Evolutionary conservation across 2,329 filamentous ascomycete species (phyloP).

Genomic region (Cordyceps cateniannulata): DNA sequence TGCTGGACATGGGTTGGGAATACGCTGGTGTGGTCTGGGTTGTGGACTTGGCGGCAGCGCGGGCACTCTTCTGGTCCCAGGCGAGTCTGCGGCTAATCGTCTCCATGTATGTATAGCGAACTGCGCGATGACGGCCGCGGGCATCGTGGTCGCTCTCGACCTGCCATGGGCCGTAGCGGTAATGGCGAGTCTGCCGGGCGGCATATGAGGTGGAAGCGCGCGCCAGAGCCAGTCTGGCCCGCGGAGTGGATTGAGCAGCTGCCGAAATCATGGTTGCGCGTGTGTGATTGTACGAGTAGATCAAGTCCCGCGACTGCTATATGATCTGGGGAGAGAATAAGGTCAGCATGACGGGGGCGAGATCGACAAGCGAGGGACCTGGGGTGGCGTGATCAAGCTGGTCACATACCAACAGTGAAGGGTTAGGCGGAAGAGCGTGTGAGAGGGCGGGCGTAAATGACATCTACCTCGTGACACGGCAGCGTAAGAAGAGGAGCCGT

Average conservation of each 20-base stretch:
- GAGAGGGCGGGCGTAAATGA: not conserved
- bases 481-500: not conserved
- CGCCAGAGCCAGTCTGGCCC: slow-evolving; percentile 12
- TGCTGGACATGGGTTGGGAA: slow-evolving; percentile 24
- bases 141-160: slow-evolving; percentile 34
- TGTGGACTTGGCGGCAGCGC: slow-evolving; percentile 19
- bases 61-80: slow-evolving; percentile 36
- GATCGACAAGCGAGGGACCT: not conserved
- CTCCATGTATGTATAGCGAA: slow-evolving; percentile 42
- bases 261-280: slow-evolving; percentile 1
- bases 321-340: not conserved
- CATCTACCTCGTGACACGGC: slow-evolving; percentile 6
- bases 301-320: slow-evolving; percentile 4
- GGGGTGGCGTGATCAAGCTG: not conserved
- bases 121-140: slow-evolving; percentile 35
- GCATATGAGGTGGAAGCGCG: slow-evolving; percentile 7
- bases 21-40: slow-evolving; percentile 15
- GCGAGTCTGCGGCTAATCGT: slow-evolving; percentile 36
- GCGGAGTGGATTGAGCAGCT: slow-evolving; percentile 10
- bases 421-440: not conserved
- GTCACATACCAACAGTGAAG: slow-evolving; percentile 2
- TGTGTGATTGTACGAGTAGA: not conserved
- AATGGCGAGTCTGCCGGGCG: slow-evolving; percentile 7
- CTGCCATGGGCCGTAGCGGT: slow-evolving; percentile 10
- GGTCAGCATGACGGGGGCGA: not conserved